Percentiles rank a stretch among this genome's conserved stretches.
phyloP scores from a whole-genome alignment of 2,329 filamentous ascomycete species.

The Pseudocercospora fuligena region DNA sequence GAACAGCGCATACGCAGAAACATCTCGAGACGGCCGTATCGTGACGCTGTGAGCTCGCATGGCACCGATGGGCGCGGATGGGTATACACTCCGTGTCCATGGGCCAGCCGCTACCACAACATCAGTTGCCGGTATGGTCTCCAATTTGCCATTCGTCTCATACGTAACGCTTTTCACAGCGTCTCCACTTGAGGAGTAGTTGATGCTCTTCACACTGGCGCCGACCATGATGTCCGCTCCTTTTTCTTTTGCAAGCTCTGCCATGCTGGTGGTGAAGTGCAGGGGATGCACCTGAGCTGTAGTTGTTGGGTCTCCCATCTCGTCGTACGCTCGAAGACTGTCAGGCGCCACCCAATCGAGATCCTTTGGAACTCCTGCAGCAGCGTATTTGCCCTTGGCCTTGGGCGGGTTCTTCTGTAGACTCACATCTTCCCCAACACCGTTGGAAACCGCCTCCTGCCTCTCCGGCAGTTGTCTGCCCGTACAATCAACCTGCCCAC shows the following conservation, averaged over 20 bases:
- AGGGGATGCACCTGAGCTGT: conserved; percentile 95
- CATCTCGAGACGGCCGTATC: conserved; percentile 61
- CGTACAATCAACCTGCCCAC: conserved; percentile 66
- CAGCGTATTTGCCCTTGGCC: conserved; percentile 56
- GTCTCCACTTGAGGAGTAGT: conserved; percentile 51
- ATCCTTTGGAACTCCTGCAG: conserved; percentile 71
- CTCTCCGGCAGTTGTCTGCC: conserved; percentile 47
- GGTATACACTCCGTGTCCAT: conserved; percentile 62
- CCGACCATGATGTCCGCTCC: conserved; percentile 66
- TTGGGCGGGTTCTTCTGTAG: conserved; percentile 55
- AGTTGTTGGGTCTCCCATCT: conserved; percentile 79
- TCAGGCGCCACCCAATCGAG: conserved; percentile 82
- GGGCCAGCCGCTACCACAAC: conserved; percentile 66
- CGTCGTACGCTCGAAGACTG: conserved; percentile 71
- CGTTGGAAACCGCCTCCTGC: conserved; percentile 35
- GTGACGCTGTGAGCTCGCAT: conserved; percentile 68
- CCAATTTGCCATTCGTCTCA: conserved; percentile 53
- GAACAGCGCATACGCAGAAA: conserved; percentile 80
- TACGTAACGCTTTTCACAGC: conserved; percentile 69
- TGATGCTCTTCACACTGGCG: conserved; percentile 69
- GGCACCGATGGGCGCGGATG: conserved; percentile 61
- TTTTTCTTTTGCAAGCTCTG: conserved; percentile 69
- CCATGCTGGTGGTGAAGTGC: conserved; percentile 86
- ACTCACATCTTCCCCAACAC: conserved; percentile 49
- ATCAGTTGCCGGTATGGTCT: conserved; percentile 60